Conservation (phyloP, 495 filamentous ascomycete genomes). For the Xylaria telfairii region DNA sequence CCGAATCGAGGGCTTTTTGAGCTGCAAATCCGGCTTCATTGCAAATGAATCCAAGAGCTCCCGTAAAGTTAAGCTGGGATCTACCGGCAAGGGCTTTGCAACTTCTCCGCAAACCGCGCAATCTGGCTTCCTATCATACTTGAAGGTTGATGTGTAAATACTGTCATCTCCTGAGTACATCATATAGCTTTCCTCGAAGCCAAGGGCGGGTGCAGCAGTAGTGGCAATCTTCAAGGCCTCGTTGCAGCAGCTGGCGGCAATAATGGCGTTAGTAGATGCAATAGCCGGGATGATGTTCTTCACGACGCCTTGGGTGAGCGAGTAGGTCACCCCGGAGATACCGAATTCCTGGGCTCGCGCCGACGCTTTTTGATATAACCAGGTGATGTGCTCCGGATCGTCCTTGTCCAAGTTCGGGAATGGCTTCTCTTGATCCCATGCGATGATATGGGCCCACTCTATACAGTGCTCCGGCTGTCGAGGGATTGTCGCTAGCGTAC, state of each 20-base stretch:
- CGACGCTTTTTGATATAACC: constrained; percentile 89
- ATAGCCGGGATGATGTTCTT: constrained; percentile 99
- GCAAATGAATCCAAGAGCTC: constrained; percentile 88
- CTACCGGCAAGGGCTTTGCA: constrained; percentile 72
- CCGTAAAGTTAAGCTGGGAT: constrained; percentile 74
- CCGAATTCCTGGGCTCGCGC: constrained; percentile 84
- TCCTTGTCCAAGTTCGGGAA: constrained; percentile 84
- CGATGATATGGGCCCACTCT: constrained; percentile 94
- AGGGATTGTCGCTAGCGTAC: constrained; percentile 95
- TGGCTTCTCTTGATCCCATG: constrained; percentile 68
- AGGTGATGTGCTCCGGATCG: constrained; percentile 94
- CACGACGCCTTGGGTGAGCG: constrained; percentile 96
- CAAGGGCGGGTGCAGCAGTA: constrained; percentile 75
- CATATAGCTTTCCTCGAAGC: constrained; percentile 85
- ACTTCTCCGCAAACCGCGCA: constrained; percentile 93
- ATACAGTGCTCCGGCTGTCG: constrained; percentile 98
- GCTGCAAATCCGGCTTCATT: constrained; percentile 79
- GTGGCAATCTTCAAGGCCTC: constrained; percentile 96
- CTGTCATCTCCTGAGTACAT: constrained; percentile 97
- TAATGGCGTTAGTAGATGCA: constrained; percentile 95
- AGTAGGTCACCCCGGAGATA: constrained; percentile 92
- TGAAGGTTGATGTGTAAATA: constrained; percentile 96
- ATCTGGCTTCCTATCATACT: constrained; percentile 87
- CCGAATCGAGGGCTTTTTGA: constrained; percentile 89
- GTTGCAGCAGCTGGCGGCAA: constrained; percentile 93